These are phyloP conservation scores for Gnetum montanum DNA, from an alignment of 75 land plant genomes.

Conservation along the genomic window DNA sequence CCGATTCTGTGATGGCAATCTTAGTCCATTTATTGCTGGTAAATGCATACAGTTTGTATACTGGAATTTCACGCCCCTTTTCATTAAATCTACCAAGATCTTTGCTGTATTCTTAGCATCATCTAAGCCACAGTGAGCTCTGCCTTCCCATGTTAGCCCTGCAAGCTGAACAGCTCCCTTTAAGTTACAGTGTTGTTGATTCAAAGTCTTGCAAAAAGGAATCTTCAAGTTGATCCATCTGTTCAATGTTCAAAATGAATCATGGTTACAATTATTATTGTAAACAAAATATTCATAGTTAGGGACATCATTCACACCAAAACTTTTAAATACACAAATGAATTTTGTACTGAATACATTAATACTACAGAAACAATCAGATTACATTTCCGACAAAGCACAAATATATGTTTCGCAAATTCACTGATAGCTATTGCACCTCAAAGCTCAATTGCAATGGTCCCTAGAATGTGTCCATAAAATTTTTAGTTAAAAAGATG, in stretches of 20 bases:
- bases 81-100: slow-evolving; percentile 57
- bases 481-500: too few relatives aligned
- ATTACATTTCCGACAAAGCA: too few relatives aligned
- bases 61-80: slow-evolving; percentile 42
- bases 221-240: slow-evolving; percentile 94
- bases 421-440: too few relatives aligned
- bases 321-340: too few relatives aligned
- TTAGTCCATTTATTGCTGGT: slow-evolving; percentile 15
- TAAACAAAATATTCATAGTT: not conserved
- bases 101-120: slow-evolving; percentile 91
- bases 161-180: slow-evolving; percentile 73
- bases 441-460: too few relatives aligned
- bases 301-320: not conserved
- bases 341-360: too few relatives aligned
- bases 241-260: slow-evolving; percentile 6
- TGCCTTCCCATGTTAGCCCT: slow-evolving; percentile 80
- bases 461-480: too few relatives aligned
- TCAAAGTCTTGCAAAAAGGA: slow-evolving; percentile 60
- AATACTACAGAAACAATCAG: too few relatives aligned
- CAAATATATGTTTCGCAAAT: too few relatives aligned
- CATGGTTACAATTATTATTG: not conserved
- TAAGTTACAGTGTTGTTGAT: slow-evolving; percentile 50
- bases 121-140: slow-evolving; percentile 88
- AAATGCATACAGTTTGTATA: slow-evolving; percentile 45
- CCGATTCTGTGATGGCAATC: not conserved